Conservation (phyloP, 2,329 filamentous ascomycete species). For the Calonectria montana region DNA sequence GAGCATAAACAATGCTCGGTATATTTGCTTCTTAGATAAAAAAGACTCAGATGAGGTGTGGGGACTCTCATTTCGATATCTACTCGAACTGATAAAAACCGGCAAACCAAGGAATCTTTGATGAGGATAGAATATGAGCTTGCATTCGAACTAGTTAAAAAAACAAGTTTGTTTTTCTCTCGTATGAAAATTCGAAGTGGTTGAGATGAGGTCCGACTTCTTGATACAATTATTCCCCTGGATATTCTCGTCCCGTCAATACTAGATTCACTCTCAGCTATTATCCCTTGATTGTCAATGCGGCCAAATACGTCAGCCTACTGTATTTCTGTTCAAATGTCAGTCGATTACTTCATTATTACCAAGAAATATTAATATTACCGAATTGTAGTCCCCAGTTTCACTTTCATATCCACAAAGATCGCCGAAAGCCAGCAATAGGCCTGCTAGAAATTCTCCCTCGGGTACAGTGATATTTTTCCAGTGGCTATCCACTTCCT, state of each 20-base stretch:
- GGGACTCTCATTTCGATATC: not conserved
- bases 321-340: no score
- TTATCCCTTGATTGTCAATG: not conserved
- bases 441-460: not conserved
- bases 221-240: no score
- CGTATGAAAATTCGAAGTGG: no score
- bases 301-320: not conserved
- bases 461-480: not conserved
- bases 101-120: no score
- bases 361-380: not conserved
- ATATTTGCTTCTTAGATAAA: not conserved
- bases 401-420: not conserved
- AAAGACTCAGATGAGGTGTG: not conserved
- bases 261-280: not conserved
- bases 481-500: not conserved
- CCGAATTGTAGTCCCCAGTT: not conserved
- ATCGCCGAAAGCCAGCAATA: not conserved
- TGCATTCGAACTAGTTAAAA: no score
- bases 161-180: no score
- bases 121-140: no score
- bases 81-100: not conserved
- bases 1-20: not conserved
- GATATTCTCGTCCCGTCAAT: no score
- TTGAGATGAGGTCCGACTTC: no score
- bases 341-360: not conserved